A percentile compares a stretch with the other conserved stretches of the same genome.
phyloP scores from a whole-genome alignment of 139 green algal species.

The Eudorina sp. region DNA sequence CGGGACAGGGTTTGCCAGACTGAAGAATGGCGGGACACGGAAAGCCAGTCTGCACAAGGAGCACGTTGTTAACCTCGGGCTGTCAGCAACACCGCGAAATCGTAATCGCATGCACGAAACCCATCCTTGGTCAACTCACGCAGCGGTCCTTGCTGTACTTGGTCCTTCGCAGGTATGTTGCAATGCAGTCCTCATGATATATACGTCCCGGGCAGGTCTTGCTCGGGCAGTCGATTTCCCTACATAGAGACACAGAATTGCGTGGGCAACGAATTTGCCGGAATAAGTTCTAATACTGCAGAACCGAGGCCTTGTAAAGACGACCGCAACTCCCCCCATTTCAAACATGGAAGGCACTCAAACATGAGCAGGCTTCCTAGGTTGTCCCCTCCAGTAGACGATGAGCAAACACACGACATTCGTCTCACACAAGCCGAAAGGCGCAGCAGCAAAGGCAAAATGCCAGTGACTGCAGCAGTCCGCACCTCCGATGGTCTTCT shows the following conservation, averaged over 20 bases:
- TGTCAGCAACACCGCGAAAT: background rate
- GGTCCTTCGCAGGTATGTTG: constrained; percentile 1
- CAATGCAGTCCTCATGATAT: constrained; percentile 39
- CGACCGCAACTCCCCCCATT: background rate
- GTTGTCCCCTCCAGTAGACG: background rate
- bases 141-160: constrained; percentile 39
- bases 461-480: too few species aligned
- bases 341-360: too few species aligned
- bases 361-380: too few species aligned
- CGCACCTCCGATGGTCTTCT: constrained; percentile 22
- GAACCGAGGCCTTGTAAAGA: background rate
- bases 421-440: background rate
- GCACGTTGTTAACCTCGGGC: background rate
- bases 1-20: constrained; percentile 3
- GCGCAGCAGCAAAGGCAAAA: background rate
- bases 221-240: constrained; percentile 31
- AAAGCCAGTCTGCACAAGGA: constrained; percentile 25
- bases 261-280: background rate
- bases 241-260: background rate
- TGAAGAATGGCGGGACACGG: constrained; percentile 13
- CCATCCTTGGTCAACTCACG: background rate
- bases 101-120: background rate
- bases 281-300: background rate
- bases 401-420: background rate
- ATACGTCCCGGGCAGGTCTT: constrained; percentile 15